Percentiles rank a stretch among this genome's conserved stretches.
Conservation (phyloP, 768 basidiomycete species). For the Calocybe indica region DNA sequence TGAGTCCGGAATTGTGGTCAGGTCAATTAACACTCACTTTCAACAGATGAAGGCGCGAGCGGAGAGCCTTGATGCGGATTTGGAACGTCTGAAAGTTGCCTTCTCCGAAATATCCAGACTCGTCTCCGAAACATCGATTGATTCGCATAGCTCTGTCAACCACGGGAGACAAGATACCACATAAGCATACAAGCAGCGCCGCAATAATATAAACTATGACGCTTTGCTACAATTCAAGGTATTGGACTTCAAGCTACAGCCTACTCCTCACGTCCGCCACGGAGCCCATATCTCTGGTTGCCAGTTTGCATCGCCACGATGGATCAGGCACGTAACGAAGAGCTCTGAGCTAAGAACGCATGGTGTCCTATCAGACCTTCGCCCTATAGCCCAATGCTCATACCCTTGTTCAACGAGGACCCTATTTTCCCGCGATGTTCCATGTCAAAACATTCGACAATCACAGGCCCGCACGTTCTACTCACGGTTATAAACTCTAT, state of each 20-base stretch:
- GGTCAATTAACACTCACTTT: not conserved
- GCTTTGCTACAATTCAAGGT: no score
- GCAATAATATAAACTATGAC: no score
- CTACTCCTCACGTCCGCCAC: conserved; percentile 1
- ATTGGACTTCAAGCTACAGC: no score
- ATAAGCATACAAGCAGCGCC: no score
- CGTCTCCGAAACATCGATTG: conserved; percentile 58
- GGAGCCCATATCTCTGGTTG: conserved; percentile 35
- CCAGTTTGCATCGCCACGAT: conserved; percentile 36
- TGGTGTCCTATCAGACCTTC: conserved; percentile 8
- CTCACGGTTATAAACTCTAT: conserved; percentile 24
- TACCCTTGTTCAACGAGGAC: conserved; percentile 27
- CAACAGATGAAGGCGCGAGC: conserved; percentile 84
- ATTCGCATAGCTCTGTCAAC: conserved; percentile 11
- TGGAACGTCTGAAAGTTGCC: conserved; percentile 73
- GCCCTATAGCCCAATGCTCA: conserved; percentile 29
- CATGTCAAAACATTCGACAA: not conserved
- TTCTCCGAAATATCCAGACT: conserved; percentile 86
- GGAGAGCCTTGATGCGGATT: conserved; percentile 77
- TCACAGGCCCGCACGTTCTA: not conserved
- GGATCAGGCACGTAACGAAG: conserved; percentile 31
- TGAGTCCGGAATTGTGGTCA: conserved; percentile 25
- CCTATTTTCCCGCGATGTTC: conserved; percentile 15
- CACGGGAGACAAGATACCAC: no score
- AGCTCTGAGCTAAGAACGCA: conserved; percentile 23